phyloP scores from a whole-genome alignment of 1,284 basidiomycete species.

The Pholiota adiposa region DNA sequence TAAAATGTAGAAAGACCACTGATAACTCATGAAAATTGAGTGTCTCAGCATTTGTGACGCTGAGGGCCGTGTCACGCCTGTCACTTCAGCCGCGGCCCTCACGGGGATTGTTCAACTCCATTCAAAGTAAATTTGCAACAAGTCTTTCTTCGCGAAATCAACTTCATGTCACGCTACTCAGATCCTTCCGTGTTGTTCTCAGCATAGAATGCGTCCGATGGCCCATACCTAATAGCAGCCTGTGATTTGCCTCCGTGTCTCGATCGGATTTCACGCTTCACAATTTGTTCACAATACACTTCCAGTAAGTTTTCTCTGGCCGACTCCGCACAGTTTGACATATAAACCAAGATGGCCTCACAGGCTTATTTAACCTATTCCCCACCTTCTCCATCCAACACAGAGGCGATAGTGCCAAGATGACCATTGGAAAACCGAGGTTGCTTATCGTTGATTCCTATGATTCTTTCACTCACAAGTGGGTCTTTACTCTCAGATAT shows the following conservation, averaged over 20 bases:
- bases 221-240: not conserved
- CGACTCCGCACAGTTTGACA: not conserved
- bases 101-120: too few relatives aligned
- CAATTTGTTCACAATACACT: not conserved
- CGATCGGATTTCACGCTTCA: conserved; percentile 4
- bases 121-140: too few relatives aligned
- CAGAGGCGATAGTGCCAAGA: conserved; percentile 14
- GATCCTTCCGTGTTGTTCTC: conserved; percentile 11
- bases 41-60: too few relatives aligned
- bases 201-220: not conserved
- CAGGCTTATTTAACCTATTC: not conserved
- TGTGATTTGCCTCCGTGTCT: conserved; percentile 2
- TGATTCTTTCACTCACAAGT: conserved; percentile 89
- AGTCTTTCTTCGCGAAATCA: not conserved
- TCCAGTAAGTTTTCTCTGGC: conserved; percentile 4
- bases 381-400: not conserved
- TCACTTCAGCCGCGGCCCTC: too few relatives aligned
- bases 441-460: conserved; percentile 82
- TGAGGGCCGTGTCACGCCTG: too few relatives aligned
- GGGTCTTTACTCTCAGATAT: conserved; percentile 28
- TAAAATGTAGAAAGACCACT: too few relatives aligned
- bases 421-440: conserved; percentile 42
- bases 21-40: too few relatives aligned
- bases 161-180: not conserved
- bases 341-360: not conserved